A percentile compares a stretch with the other conserved stretches of the same genome.
phyloP scores from a whole-genome alignment of 495 filamentous ascomycete species.

The Aspergillus bertholletiae region DNA sequence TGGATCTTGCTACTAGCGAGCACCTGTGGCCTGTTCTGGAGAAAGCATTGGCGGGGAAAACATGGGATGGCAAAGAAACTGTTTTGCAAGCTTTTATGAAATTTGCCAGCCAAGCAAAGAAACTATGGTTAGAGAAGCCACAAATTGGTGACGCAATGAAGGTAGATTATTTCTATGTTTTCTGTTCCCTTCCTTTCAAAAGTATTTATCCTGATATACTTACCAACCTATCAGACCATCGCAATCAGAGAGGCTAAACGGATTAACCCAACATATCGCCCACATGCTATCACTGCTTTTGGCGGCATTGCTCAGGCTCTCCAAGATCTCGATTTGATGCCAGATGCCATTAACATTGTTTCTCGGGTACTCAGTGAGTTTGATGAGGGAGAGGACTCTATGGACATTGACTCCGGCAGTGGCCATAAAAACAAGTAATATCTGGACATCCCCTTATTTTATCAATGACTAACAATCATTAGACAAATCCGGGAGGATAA shows the following conservation, averaged over 20 bases:
- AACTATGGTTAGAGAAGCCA: conserved; percentile 52
- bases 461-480: background rate
- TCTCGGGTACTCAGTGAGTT: conserved; percentile 53
- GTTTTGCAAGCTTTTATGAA: conserved; percentile 81
- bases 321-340: conserved; percentile 63
- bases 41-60: conserved; percentile 77
- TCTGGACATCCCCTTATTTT: background rate
- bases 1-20: conserved; percentile 53
- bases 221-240: conserved; percentile 42
- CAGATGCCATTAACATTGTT: conserved; percentile 62
- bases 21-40: conserved; percentile 79
- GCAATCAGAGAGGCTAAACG: conserved; percentile 84
- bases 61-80: conserved; percentile 89
- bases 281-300: conserved; percentile 67
- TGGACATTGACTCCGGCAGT: conserved; percentile 61
- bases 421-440: conserved; percentile 31
- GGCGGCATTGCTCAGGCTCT: conserved; percentile 65
- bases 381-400: conserved; percentile 55
- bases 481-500: conserved; percentile 31
- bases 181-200: conserved; percentile 1
- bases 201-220: conserved; percentile 2
- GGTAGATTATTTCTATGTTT: conserved; percentile 35
- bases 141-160: conserved; percentile 49
- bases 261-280: conserved; percentile 76
- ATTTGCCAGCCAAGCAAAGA: conserved; percentile 61